phyloP scores from a whole-genome alignment of 371 early-diverging fungal species.

The Entomophthora muscae region DNA sequence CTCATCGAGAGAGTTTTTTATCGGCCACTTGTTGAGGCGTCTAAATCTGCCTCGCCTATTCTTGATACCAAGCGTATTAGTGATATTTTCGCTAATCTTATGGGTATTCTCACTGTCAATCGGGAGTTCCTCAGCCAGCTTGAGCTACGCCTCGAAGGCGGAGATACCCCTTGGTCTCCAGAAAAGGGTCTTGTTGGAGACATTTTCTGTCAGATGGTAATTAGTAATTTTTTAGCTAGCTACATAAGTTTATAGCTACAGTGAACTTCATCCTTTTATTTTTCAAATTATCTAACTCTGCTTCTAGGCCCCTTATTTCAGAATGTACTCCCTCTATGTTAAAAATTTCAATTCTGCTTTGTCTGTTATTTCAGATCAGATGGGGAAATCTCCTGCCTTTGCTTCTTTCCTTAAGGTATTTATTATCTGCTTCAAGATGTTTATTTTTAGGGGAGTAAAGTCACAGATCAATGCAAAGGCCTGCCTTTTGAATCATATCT shows the following conservation, averaged over 20 bases:
- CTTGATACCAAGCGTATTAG: conserved; percentile 20
- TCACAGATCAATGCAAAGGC: conserved; percentile 26
- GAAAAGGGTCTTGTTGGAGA: conserved; percentile 36
- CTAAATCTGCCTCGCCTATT: conserved; percentile 12
- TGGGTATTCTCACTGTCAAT: conserved; percentile 41
- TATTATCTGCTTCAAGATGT: neutral
- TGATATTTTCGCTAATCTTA: conserved; percentile 43
- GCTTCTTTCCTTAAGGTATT: conserved; percentile 21
- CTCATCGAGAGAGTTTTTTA: conserved; percentile 30
- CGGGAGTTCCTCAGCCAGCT: conserved; percentile 32
- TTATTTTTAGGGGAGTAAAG: conserved; percentile 14
- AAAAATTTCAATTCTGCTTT: conserved; percentile 21
- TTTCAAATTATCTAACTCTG: neutral
- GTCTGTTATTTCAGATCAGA: conserved; percentile 17
- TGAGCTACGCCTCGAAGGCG: conserved; percentile 23
- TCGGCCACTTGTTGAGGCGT: conserved; percentile 12
- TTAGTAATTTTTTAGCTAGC: neutral
- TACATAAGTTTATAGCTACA: too few species aligned
- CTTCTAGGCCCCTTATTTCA: conserved; percentile 34
- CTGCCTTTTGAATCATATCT: conserved; percentile 54
- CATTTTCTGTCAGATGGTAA: conserved; percentile 36
- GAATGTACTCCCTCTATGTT: conserved; percentile 47
- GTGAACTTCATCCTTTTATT: too few species aligned
- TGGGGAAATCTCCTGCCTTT: conserved; percentile 18
- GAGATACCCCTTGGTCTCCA: conserved; percentile 24